Evolutionary conservation across 2,329 filamentous ascomycete genomes (phyloP).

Genomic region (Aspergillus pseudoviridinutans): DNA sequence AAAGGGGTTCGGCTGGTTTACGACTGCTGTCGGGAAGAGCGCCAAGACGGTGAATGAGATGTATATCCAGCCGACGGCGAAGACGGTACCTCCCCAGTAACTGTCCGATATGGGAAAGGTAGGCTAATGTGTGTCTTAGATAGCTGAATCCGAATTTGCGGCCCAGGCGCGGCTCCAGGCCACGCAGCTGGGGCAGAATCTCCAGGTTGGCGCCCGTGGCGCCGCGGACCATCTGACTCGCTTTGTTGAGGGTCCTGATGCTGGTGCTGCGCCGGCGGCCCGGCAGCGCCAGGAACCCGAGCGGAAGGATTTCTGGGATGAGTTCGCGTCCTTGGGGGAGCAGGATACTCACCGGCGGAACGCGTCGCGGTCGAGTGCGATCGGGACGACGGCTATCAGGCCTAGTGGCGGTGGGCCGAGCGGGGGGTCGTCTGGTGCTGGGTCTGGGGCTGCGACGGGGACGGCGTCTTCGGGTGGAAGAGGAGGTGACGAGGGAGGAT

Average conservation of each 20-base stretch:
- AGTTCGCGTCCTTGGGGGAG: slow-evolving; percentile 66
- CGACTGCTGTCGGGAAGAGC: slow-evolving; percentile 79
- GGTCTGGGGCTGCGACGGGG: slow-evolving; percentile 14
- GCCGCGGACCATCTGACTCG: slow-evolving; percentile 77
- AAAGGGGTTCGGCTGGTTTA: slow-evolving; percentile 94
- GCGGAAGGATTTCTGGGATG: slow-evolving; percentile 87
- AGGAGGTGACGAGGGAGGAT: slow-evolving; percentile 49
- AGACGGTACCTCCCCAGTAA: slow-evolving; percentile 57
- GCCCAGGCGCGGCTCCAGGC: slow-evolving; percentile 62
- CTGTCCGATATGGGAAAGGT: neutral
- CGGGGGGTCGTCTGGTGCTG: slow-evolving; percentile 6
- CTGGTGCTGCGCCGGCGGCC: slow-evolving; percentile 45
- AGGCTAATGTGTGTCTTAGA: slow-evolving; percentile 42
- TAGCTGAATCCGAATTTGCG: slow-evolving; percentile 76
- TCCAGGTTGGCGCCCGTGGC: slow-evolving; percentile 62
- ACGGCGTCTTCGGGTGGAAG: slow-evolving; percentile 26
- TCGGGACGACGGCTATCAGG: slow-evolving; percentile 64
- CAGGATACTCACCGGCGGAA: slow-evolving; percentile 25
- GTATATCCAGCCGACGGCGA: slow-evolving; percentile 88
- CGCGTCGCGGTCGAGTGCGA: slow-evolving; percentile 44
- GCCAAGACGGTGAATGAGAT: slow-evolving; percentile 88
- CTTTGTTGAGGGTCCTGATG: slow-evolving; percentile 75
- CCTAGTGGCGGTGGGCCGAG: slow-evolving; percentile 33
- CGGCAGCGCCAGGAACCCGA: slow-evolving; percentile 52
- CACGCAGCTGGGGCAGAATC: slow-evolving; percentile 55